A percentile compares a stretch with the other conserved stretches of the same genome.
Conservation (phyloP, 441 rosid genomes). For the Adansonia gregorii region DNA sequence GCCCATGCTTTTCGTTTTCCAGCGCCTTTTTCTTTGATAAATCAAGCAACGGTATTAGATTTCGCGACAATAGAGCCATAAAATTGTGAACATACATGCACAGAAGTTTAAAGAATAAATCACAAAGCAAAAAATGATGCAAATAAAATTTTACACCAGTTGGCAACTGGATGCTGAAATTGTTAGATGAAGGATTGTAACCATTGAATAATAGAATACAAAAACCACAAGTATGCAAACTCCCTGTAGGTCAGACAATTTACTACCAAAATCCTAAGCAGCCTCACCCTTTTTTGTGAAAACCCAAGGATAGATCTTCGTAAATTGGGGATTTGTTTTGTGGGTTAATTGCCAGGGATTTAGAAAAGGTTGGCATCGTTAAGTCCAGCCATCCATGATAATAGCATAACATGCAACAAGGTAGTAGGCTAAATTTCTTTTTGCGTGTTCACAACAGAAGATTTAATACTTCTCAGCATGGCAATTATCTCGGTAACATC, state of each 20-base stretch:
- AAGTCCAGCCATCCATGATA: background rate
- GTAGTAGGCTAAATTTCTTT: background rate
- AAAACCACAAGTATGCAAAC: background rate
- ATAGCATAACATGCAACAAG: conserved; percentile 2
- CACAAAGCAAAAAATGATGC: background rate
- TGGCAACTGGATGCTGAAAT: background rate
- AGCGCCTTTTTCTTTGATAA: conserved; percentile 62
- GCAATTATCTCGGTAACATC: background rate
- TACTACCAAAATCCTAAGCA: background rate
- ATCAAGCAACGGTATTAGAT: conserved; percentile 19
- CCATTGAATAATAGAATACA: background rate
- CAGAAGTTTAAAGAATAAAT: background rate
- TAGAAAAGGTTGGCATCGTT: background rate
- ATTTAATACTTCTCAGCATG: background rate
- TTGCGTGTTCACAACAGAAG: background rate
- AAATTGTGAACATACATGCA: background rate
- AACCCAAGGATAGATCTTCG: background rate
- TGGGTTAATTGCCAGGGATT: background rate
- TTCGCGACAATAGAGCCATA: conserved; percentile 10
- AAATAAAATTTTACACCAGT: background rate
- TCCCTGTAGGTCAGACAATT: background rate
- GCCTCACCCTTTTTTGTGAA: background rate
- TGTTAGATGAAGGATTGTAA: background rate
- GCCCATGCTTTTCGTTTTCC: conserved; percentile 44
- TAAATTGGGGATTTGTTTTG: background rate